Base-by-base conservation (phyloP, 2,329 filamentous ascomycete genomes). In the Colletotrichum brevisporum region DNA sequence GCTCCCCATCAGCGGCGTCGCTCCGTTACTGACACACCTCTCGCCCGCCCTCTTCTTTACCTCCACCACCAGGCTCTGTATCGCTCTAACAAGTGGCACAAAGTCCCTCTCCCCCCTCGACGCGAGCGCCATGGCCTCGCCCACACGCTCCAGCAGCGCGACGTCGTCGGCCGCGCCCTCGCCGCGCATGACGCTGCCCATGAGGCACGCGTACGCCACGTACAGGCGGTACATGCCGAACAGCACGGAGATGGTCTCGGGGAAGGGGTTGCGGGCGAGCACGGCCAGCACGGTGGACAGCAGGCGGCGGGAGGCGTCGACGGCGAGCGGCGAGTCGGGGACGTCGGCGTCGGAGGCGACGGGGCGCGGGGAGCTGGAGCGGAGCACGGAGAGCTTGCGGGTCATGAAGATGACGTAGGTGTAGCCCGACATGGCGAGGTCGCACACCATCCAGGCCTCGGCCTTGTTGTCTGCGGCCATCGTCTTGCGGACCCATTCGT, bases 391-490 rank as follows among this genome's bases (percentile, higher is more conserved):
- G 45, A 67, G 59, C 52, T 63, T 67, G 36, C 77, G 75, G 21
- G 78, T 76, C 76, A 79, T 79, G 69, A 78, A 79, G 31, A 79
- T 75, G 55, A 78, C 74, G 59, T 73, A 75, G 4, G 75, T 77
- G 50, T 77, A 78, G 1, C 76, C 75, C 0, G 75, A 76, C 5
- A 79, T 62, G 5, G 76, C 69, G n/a, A 76, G 71, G 26, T 79
- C 77, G 12, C 68, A 71, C 1, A 78, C 71, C 4, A 73, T 64
- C 77, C 77, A 79, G 15, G 43, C 43, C 5, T 67, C 59, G 6
- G 36, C 21, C 26, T 78, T 73, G 12, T 71, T 63, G n/a, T 72
- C 71, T 6, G 71, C 73, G 1, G 71, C 58, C 5, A 72, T 68
- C 2, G 69, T 64, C 15, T 65, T 62, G 9, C 69, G 70, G 2